These are phyloP conservation scores for Diaporthe sp. DNA, from an alignment of 2,329 filamentous ascomycete species.

Conservation along the genomic window DNA sequence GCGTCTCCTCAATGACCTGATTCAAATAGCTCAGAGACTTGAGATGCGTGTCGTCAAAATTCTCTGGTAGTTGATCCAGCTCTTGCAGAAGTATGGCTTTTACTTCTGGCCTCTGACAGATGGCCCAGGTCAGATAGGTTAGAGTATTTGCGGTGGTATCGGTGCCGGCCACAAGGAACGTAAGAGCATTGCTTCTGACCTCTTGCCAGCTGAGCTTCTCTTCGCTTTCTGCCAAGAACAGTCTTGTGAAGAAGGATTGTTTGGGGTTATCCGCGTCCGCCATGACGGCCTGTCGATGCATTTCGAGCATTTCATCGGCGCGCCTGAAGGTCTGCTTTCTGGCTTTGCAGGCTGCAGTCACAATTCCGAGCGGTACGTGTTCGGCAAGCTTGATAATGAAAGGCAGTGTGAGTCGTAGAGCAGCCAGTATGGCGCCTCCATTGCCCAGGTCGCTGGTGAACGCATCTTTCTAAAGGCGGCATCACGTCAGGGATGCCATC, in stretches of 20 bases:
- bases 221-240: constrained; percentile 17
- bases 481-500: background rate
- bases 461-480: constrained; percentile 11
- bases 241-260: constrained; percentile 22
- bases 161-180: constrained; percentile 59
- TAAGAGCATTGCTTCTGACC: constrained; percentile 34
- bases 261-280: background rate
- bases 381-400: constrained; percentile 32
- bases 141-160: constrained; percentile 66
- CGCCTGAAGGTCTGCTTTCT: constrained; percentile 19
- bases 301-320: constrained; percentile 26
- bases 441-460: constrained; percentile 13
- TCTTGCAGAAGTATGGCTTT: constrained; percentile 52
- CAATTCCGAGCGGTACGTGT: constrained; percentile 26
- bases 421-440: constrained; percentile 13
- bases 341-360: constrained; percentile 9
- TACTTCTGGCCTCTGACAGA: constrained; percentile 50
- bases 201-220: constrained; percentile 25
- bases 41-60: constrained; percentile 51
- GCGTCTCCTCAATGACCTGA: constrained; percentile 59
- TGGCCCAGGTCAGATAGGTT: constrained; percentile 61
- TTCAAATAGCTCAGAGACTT: constrained; percentile 56
- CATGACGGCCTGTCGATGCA: constrained; percentile 17
- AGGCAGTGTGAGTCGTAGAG: constrained; percentile 21
- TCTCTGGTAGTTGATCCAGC: constrained; percentile 50